Conservation (phyloP, 2,329 filamentous ascomycete genomes). For the Fusarium beomiforme region DNA sequence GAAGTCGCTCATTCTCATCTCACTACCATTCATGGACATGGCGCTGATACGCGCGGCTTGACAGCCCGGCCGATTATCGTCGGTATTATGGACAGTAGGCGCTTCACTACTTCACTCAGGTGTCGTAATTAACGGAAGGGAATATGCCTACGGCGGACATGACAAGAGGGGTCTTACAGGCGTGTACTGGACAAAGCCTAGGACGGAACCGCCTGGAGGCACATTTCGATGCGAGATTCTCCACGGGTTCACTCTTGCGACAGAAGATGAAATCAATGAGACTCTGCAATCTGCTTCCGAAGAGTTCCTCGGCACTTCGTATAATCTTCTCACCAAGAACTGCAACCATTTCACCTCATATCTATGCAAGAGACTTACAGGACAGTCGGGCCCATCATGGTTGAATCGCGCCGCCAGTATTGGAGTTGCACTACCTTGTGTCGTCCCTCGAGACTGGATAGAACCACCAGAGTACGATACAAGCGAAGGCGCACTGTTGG, state of each 20-base stretch:
- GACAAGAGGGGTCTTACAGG: slow-evolving; percentile 76
- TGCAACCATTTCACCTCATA: slow-evolving; percentile 90
- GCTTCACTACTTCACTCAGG: slow-evolving; percentile 83
- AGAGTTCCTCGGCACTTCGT: slow-evolving; percentile 78
- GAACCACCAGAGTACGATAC: slow-evolving; percentile 80
- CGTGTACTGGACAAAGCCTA: slow-evolving; percentile 84
- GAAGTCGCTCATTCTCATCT: neutral
- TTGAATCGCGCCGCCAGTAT: slow-evolving; percentile 87
- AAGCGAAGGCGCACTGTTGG: slow-evolving; percentile 75
- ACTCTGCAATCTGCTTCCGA: slow-evolving; percentile 76
- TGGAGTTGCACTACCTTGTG: slow-evolving; percentile 81
- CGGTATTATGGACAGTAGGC: slow-evolving; percentile 80
- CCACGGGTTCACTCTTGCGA: slow-evolving; percentile 80
- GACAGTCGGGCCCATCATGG: slow-evolving; percentile 76
- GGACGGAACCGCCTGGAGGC: slow-evolving; percentile 77
- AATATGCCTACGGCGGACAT: slow-evolving; percentile 89
- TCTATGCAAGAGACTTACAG: slow-evolving; percentile 78
- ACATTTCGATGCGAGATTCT: slow-evolving; percentile 80
- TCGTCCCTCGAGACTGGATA: slow-evolving; percentile 86
- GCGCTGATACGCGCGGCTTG: slow-evolving; percentile 22
- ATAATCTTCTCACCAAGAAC: slow-evolving; percentile 85
- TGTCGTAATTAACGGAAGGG: slow-evolving; percentile 80
- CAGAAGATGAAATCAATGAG: slow-evolving; percentile 74
- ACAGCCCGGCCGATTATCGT: slow-evolving; percentile 78
- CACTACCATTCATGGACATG: slow-evolving; percentile 8